Evolutionary conservation across 257 asterid genomes (phyloP).

Genomic region (Solanum corneliomulleri): DNA sequence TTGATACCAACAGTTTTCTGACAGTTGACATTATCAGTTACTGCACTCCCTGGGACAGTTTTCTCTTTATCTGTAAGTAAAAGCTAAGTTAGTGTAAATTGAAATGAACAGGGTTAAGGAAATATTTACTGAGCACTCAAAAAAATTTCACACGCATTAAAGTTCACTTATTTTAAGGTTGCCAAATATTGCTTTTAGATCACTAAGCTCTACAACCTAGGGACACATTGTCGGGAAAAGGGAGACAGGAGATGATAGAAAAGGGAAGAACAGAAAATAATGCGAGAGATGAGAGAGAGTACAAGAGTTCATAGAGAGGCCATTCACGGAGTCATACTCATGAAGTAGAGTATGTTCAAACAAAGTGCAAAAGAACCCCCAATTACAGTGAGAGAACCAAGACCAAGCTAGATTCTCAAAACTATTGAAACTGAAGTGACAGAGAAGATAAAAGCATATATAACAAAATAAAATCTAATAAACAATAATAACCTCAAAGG

Average conservation of each 20-base stretch:
- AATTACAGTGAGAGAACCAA: background rate
- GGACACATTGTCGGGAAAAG: background rate
- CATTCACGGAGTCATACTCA: background rate
- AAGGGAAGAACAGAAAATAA: background rate
- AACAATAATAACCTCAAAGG: background rate
- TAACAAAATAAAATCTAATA: background rate
- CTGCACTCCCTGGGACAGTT: conserved; percentile 11
- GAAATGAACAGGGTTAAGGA: background rate
- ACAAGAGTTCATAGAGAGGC: background rate
- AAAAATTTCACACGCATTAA: background rate
- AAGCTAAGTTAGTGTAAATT: background rate
- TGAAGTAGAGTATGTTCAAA: background rate
- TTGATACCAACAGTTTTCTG: conserved; percentile 43
- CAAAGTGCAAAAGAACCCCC: background rate
- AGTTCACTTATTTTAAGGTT: background rate
- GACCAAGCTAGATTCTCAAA: background rate
- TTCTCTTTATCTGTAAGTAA: conserved; percentile 34
- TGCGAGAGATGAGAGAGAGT: background rate
- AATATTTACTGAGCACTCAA: background rate
- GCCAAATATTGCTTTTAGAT: background rate
- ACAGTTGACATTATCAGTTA: conserved; percentile 5
- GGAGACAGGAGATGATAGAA: background rate
- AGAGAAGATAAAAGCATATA: background rate
- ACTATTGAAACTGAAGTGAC: background rate
- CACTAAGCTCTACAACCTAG: background rate